A percentile compares a stretch with the other conserved stretches of the same genome.
These are phyloP conservation scores for Amoeboaphelidium protococcarum DNA, from an alignment of 371 early-diverging fungal genomes.

Conservation along the genomic window DNA sequence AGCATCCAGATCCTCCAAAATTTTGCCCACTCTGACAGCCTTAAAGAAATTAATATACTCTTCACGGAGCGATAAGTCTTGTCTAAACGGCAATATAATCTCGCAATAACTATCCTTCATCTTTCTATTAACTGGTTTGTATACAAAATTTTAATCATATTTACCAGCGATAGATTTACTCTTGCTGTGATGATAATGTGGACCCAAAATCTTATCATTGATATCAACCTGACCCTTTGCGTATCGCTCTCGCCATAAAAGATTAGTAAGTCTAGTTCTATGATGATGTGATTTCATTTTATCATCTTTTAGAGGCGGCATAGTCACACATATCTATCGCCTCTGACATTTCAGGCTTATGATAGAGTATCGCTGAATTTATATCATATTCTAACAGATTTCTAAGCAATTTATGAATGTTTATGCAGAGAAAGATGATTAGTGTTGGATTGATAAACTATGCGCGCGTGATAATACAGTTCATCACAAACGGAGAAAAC, in stretches of 20 bases:
- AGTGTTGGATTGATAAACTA: no score
- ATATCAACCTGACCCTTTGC: not conserved
- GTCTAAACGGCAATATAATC: slow-evolving; percentile 43
- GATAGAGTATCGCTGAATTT: no score
- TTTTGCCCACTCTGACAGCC: slow-evolving; percentile 25
- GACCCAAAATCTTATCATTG: not conserved
- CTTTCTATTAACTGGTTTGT: slow-evolving; percentile 8
- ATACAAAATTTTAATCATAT: not conserved
- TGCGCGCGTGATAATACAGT: no score
- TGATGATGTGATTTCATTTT: no score
- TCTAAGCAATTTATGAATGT: no score
- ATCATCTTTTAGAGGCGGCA: no score
- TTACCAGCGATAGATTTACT: not conserved
- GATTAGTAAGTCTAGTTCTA: slow-evolving; percentile 1
- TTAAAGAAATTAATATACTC: slow-evolving; percentile 40
- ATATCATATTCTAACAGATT: no score
- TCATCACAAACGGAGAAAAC: no score
- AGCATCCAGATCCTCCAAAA: slow-evolving; percentile 51
- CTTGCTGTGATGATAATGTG: not conserved
- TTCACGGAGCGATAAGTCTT: slow-evolving; percentile 37
- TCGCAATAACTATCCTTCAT: slow-evolving; percentile 60
- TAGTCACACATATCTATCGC: no score
- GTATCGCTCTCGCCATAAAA: slow-evolving; percentile 2
- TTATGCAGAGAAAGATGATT: no score
- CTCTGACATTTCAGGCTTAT: no score